Conservation (phyloP, 208 protist species). For the Leishmania turanica region DNA sequence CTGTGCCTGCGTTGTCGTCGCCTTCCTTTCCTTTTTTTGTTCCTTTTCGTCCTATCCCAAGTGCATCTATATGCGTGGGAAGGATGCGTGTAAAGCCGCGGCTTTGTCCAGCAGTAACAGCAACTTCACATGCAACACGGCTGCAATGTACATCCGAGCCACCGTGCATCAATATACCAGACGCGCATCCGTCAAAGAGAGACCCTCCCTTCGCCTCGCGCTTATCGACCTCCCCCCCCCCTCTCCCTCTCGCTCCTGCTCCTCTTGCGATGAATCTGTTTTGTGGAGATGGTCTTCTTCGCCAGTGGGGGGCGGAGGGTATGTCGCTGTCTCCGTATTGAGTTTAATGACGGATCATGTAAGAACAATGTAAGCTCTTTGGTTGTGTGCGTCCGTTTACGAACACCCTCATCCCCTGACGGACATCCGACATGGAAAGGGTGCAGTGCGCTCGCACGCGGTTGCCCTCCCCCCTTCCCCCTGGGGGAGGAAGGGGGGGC, state of each 20-base stretch:
- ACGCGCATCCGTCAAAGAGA: not conserved
- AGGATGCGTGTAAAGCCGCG: not conserved
- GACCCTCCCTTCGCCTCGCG: not conserved
- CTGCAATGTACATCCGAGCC: not conserved
- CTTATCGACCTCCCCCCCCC: not conserved
- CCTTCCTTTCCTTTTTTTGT: constrained; percentile 23
- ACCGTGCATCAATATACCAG: not conserved
- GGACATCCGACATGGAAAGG: not conserved
- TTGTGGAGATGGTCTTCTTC: not conserved
- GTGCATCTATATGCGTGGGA: not conserved
- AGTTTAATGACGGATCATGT: not conserved
- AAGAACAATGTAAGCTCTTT: not conserved
- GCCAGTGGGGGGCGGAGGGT: not conserved
- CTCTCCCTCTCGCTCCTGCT: not conserved
- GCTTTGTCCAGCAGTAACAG: not conserved
- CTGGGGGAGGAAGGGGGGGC: not conserved
- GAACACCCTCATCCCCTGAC: not conserved
- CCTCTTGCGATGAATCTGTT: not conserved
- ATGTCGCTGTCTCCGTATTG: not conserved
- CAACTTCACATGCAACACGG: not conserved
- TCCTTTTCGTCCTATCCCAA: constrained; percentile 1
- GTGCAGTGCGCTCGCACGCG: not conserved
- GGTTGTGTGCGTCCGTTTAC: not conserved
- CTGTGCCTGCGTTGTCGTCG: not conserved
- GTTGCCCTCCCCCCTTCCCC: not conserved